Conservation (phyloP, 345 rosid genomes). For the Boechera stricta region DNA sequence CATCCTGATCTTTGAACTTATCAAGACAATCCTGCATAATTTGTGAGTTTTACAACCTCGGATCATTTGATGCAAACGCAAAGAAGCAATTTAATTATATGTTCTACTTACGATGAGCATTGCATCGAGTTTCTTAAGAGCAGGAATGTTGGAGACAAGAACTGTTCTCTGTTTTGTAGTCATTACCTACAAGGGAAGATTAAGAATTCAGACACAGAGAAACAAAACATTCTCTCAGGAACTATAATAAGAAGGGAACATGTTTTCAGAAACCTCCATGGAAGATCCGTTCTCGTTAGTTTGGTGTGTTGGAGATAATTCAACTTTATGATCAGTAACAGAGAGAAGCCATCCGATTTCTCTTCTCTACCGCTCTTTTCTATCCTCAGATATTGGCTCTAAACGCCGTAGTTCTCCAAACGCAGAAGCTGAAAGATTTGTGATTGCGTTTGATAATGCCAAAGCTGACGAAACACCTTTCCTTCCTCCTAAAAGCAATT, state of each 20-base stretch:
- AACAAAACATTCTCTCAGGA: neutral
- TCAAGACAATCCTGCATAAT: slow-evolving; percentile 73
- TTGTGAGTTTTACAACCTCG: slow-evolving; percentile 4
- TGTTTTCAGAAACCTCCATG: no score
- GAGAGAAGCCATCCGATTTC: slow-evolving; percentile 72
- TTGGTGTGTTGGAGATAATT: slow-evolving; percentile 69
- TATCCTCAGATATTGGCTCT: slow-evolving; percentile 65
- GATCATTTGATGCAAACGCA: neutral
- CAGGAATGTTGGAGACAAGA: slow-evolving; percentile 87
- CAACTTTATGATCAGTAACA: slow-evolving; percentile 71
- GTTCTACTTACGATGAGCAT: slow-evolving; percentile 76
- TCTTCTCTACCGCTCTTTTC: slow-evolving; percentile 54
- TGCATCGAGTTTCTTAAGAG: slow-evolving; percentile 78
- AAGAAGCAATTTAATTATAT: neutral
- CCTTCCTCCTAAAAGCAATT: slow-evolving; percentile 72
- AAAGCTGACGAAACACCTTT: slow-evolving; percentile 79
- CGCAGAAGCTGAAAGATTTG: slow-evolving; percentile 58
- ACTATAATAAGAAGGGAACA: neutral
- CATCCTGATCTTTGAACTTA: slow-evolving; percentile 68
- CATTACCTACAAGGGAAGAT: slow-evolving; percentile 67
- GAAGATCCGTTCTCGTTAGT: slow-evolving; percentile 45
- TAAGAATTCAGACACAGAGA: slow-evolving; percentile 12
- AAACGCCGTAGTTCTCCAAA: slow-evolving; percentile 48
- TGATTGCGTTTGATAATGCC: slow-evolving; percentile 65
- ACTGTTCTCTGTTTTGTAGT: slow-evolving; percentile 73